These are phyloP conservation scores for Amaranthus palmeri DNA, from an alignment of 148 eudicot genomes.

Conservation along the genomic window DNA sequence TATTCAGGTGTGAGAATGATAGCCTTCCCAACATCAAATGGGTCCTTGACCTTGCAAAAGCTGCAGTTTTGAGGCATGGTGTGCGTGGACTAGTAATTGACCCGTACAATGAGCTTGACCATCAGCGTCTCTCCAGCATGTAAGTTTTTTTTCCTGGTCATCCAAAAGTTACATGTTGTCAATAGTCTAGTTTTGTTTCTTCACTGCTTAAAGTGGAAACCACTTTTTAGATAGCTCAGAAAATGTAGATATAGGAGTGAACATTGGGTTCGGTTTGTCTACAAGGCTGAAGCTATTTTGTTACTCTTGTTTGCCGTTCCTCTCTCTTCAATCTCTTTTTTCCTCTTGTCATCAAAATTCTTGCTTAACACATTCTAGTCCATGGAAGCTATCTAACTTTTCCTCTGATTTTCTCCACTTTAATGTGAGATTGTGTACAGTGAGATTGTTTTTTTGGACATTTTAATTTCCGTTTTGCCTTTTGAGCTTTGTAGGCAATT, in stretches of 20 bases:
- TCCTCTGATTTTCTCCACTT: no score
- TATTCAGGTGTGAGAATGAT: slow-evolving; percentile 82
- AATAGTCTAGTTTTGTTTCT: background rate
- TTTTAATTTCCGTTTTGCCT: no score
- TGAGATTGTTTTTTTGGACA: no score
- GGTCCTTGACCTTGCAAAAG: slow-evolving; percentile 85
- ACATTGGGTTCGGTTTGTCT: background rate
- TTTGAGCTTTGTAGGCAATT: no score
- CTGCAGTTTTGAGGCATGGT: slow-evolving; percentile 94
- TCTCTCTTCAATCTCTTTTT: no score
- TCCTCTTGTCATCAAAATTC: no score
- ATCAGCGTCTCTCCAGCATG: slow-evolving; percentile 71
- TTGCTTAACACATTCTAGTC: no score
- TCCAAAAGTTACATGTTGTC: background rate
- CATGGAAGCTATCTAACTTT: no score
- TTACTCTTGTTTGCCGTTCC: background rate
- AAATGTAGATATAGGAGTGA: background rate
- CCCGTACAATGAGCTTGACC: slow-evolving; percentile 98
- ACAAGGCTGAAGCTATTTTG: background rate
- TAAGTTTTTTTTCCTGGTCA: slow-evolving; percentile 27
- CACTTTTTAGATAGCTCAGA: background rate
- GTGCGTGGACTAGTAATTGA: slow-evolving; percentile 93
- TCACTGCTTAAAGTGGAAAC: background rate
- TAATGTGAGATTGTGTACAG: no score
- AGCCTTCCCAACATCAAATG: slow-evolving; percentile 78